Conservation (phyloP, 306 rosid genomes). For the Trifolium dubium region DNA sequence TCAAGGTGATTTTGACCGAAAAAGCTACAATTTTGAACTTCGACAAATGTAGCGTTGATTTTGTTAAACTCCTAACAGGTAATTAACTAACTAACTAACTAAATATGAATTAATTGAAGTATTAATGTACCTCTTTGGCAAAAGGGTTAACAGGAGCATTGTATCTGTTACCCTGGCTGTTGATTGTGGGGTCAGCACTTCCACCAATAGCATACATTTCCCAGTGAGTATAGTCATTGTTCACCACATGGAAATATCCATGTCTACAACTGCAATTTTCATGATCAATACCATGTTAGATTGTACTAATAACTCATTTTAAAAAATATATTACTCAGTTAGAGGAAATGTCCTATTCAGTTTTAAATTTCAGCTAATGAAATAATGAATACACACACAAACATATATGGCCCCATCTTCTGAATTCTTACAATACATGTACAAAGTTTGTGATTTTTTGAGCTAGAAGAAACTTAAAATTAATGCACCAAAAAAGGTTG, state of each 20-base stretch:
- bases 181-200: constrained; percentile 92
- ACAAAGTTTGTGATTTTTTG: constrained; percentile 24
- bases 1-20: no score
- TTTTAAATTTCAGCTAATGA: constrained; percentile 33
- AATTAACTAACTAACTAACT: neutral
- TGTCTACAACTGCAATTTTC: constrained; percentile 83
- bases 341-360: constrained; percentile 20
- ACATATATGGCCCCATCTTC: constrained; percentile 21
- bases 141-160: constrained; percentile 82
- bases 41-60: no score
- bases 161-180: constrained; percentile 98
- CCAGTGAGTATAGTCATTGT: constrained; percentile 99
- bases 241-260: constrained; percentile 98
- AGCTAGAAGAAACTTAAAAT: constrained; percentile 22
- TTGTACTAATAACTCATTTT: constrained; percentile 1
- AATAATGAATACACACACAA: neutral
- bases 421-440: constrained; percentile 18
- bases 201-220: constrained; percentile 99
- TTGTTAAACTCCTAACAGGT: neutral
- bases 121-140: constrained; percentile 84
- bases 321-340: constrained; percentile 4
- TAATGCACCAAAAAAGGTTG: constrained; percentile 39
- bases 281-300: constrained; percentile 35
- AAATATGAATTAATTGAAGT: neutral
- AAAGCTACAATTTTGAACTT: no score